Percentiles rank a stretch among this genome's conserved stretches.
phyloP scores from a whole-genome alignment of 2,329 filamentous ascomycete genomes.

The Didymella sp. region DNA sequence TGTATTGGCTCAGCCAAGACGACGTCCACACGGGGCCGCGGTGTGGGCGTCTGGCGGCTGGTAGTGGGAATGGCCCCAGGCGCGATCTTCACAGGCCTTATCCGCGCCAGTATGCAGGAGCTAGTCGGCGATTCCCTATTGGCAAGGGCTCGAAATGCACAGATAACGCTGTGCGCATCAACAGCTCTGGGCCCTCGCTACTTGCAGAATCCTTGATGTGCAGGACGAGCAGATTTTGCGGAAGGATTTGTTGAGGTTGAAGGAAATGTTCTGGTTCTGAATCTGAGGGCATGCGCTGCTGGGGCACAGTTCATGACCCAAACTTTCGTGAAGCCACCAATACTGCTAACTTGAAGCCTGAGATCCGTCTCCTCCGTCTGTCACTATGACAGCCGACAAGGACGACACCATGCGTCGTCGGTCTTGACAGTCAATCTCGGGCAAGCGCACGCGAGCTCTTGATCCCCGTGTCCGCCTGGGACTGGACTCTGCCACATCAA shows the following conservation, averaged over 20 bases:
- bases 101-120: conserved; percentile 19
- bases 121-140: conserved; percentile 19
- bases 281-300: background rate
- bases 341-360: background rate
- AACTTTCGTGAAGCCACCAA: background rate
- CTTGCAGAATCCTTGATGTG: conserved; percentile 6
- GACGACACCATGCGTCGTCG: conserved; percentile 10
- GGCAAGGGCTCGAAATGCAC: conserved; percentile 10
- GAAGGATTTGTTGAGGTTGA: conserved; percentile 13
- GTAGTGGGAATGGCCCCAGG: conserved; percentile 19
- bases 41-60: conserved; percentile 16
- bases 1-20: conserved; percentile 44
- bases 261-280: background rate
- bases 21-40: conserved; percentile 16
- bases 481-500: conserved; percentile 10
- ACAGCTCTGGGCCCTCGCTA: conserved; percentile 11
- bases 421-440: conserved; percentile 1
- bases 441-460: conserved; percentile 12
- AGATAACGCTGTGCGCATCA: conserved; percentile 20
- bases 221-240: conserved; percentile 18
- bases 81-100: conserved; percentile 23
- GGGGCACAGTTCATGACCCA: conserved; percentile 5
- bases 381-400: conserved; percentile 8
- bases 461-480: background rate
- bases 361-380: background rate